Evolutionary conservation across 331 rosid species (phyloP).

Genomic region (Erythrophleum ivorense): DNA sequence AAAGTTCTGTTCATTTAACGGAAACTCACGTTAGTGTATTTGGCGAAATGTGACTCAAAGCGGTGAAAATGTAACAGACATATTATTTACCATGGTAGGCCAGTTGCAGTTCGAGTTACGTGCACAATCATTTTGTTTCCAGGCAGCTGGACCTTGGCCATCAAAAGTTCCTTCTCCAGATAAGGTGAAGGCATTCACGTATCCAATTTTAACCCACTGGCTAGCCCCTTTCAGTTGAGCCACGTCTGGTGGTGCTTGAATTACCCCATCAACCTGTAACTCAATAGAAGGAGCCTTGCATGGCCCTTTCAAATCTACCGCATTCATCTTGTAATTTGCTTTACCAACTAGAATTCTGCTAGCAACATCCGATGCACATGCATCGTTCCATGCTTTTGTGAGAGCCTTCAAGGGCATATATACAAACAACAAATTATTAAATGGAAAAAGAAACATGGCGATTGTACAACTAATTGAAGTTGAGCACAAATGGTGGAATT

Average conservation of each 20-base stretch:
- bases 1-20: slow-evolving; percentile 40
- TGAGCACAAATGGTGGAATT: too few relatives aligned
- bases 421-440: background rate
- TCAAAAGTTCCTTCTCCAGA: slow-evolving; percentile 43
- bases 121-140: slow-evolving; percentile 40
- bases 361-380: slow-evolving; percentile 1
- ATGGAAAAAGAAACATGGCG: background rate
- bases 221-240: background rate
- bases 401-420: slow-evolving; percentile 32
- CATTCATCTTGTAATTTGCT: background rate
- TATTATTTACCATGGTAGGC: slow-evolving; percentile 30
- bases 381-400: slow-evolving; percentile 36
- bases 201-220: slow-evolving; percentile 39
- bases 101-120: slow-evolving; percentile 25
- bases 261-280: slow-evolving; percentile 32
- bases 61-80: too few relatives aligned
- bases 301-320: slow-evolving; percentile 32
- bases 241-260: slow-evolving; percentile 32
- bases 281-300: slow-evolving; percentile 31
- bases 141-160: slow-evolving; percentile 52
- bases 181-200: slow-evolving; percentile 29
- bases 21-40: too few relatives aligned
- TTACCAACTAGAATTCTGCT: background rate
- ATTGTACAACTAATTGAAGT: too few relatives aligned
- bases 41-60: too few relatives aligned